Evolutionary conservation across 306 rosid species (phyloP).

Genomic region (Rosa rugosa): DNA sequence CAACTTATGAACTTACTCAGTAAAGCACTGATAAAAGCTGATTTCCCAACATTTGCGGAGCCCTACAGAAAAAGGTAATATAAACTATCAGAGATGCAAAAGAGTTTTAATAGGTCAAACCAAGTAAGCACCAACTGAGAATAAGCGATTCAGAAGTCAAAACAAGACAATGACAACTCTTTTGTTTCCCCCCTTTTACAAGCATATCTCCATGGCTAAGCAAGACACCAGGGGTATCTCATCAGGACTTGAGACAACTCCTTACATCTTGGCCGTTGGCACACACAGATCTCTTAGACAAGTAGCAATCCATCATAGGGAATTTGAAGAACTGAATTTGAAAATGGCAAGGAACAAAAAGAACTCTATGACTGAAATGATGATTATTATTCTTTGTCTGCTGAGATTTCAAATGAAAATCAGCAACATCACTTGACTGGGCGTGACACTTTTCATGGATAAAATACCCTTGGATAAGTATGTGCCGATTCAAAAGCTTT

Average conservation of each 20-base stretch:
- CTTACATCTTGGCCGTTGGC: background rate
- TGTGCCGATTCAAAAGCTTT: background rate
- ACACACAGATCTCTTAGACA: background rate
- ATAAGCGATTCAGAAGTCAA: background rate
- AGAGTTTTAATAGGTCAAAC: too few species aligned
- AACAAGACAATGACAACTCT: background rate
- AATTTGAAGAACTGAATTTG: background rate
- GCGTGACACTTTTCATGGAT: background rate
- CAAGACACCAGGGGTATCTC: background rate
- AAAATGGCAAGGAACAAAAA: background rate
- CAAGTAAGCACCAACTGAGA: background rate
- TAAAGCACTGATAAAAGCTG: slow-evolving; percentile 89
- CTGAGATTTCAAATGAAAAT: background rate
- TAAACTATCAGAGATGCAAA: background rate
- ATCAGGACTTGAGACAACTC: background rate
- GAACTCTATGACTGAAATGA: background rate
- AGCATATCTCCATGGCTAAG: background rate
- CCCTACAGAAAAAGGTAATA: slow-evolving; percentile 45
- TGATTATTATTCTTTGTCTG: background rate
- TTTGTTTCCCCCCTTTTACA: background rate
- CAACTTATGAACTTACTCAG: slow-evolving; percentile 56
- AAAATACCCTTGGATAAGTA: background rate
- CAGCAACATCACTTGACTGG: background rate
- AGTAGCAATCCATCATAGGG: too few species aligned
- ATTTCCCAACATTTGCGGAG: slow-evolving; percentile 96